A percentile compares a stretch with the other conserved stretches of the same genome.
phyloP scores from a whole-genome alignment of 805 yeast species.

The Dipodascopsis tothii region DNA sequence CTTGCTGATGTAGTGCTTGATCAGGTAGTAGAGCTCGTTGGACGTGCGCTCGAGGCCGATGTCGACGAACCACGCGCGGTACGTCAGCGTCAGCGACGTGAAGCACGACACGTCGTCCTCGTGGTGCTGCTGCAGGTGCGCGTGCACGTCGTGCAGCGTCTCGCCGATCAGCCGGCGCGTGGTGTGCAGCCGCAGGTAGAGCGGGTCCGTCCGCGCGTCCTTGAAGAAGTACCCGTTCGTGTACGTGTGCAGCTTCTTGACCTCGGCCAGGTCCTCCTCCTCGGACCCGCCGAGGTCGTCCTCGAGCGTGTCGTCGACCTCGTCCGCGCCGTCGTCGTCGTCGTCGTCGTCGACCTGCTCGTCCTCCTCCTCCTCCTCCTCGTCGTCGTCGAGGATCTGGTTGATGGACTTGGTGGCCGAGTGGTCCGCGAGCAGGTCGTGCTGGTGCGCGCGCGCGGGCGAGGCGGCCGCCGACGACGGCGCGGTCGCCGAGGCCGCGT shows the following conservation, averaged over 20 bases:
- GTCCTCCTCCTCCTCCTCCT: not conserved
- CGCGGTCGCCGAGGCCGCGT: not conserved
- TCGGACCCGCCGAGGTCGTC: constrained; percentile 24
- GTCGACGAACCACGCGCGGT: constrained; percentile 73
- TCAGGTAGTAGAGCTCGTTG: constrained; percentile 47
- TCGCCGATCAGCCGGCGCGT: constrained; percentile 54
- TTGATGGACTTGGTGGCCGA: too few relatives aligned
- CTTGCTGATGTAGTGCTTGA: constrained; percentile 49
- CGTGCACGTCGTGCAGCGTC: constrained; percentile 51
- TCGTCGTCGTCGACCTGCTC: too few relatives aligned
- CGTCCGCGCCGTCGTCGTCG: constrained; percentile 25
- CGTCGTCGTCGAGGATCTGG: constrained; percentile 1
- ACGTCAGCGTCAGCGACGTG: constrained; percentile 53
- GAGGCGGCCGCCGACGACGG: not conserved
- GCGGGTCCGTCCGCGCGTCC: constrained; percentile 38
- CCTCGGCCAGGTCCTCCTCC: constrained; percentile 27
- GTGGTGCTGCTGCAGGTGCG: constrained; percentile 41
- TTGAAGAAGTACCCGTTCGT: constrained; percentile 62
- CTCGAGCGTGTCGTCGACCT: constrained; percentile 25
- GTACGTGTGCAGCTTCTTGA: constrained; percentile 54
- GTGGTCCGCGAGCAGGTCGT: too few relatives aligned
- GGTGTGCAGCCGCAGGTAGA: constrained; percentile 50
- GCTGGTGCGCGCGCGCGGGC: too few relatives aligned
- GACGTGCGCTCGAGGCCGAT: constrained; percentile 66
- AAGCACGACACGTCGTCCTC: constrained; percentile 60